Evolutionary conservation across 225 moss, liverwort and hornwort species (phyloP), one percentile per base, ranked within the genome.

Genomic region (Bryum argenteum): DNA sequence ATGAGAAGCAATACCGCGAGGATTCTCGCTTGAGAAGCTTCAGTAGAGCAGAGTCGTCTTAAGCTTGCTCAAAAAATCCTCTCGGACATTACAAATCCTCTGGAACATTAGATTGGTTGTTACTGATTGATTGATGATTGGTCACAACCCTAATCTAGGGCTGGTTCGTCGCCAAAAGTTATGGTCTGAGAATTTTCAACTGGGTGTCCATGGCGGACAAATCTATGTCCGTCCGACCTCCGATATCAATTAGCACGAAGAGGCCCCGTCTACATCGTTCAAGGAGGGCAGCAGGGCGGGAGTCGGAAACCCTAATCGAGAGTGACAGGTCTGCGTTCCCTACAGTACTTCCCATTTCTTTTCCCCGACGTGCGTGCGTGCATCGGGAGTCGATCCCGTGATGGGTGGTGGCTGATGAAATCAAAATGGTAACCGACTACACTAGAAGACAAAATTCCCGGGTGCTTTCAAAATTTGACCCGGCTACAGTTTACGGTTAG

Each of bases 271-370:
- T 4, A 12, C 40, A 41, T 15, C 45, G 11, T 44, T 9, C 1
- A 50, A 40, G 15, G 58, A 39, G 5, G 33, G 33, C 33, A 57
- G 58, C 64, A 58, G 71, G 26, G 41, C 3, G 64, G 33, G 44
- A 5, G 0, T 15, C 24, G 11, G 14, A 58, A 77, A 58, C 71
- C 71, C 71, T 77, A 77, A 77, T 65, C 61, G 18, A 16, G 50
- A 17, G 24, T 19, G 48, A 48, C 17, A 48, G 15, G 15, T 48
- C 16, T 12, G 13, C 47, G 4, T 11, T 12, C 28, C 4, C 33
- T 33, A 33, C n/a, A n/a, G n/a, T n/a, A n/a, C 33, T 33, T 33
- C n/a, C n/a, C n/a, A n/a, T 33, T 45, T 21, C 54, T 10, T 47
- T 61, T 65, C 20, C 61, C 23, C 47, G 63, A 12, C 9, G n/a